Conservation (phyloP, 1,284 basidiomycete genomes). For the Fomitiporia mediterranea region DNA sequence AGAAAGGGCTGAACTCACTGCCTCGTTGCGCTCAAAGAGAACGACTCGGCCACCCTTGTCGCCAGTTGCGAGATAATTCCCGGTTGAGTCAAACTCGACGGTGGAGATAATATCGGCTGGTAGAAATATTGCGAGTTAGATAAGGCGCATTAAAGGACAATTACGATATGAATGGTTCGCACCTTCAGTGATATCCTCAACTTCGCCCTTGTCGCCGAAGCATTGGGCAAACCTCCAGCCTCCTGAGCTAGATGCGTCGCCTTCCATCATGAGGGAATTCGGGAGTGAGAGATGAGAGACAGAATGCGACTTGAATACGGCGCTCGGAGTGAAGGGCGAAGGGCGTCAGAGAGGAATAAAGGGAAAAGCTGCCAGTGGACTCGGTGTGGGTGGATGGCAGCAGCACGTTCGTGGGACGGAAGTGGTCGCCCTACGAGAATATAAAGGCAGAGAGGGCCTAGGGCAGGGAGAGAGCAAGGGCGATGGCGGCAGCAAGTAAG, state of each 20-base stretch:
- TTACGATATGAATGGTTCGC: conserved; percentile 22
- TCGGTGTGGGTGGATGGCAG: conserved; percentile 6
- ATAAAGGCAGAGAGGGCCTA: too few species aligned
- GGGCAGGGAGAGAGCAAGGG: neutral
- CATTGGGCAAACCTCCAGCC: conserved; percentile 99
- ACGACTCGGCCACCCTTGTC: conserved; percentile 99
- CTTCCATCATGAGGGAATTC: conserved; percentile 46
- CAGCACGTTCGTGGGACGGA: neutral
- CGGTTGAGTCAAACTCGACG: conserved; percentile 99
- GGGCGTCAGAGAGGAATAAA: conserved; percentile 14
- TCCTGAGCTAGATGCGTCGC: conserved; percentile 79
- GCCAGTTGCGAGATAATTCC: conserved; percentile 98
- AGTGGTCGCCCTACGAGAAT: too few species aligned
- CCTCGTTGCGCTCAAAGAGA: conserved; percentile 97
- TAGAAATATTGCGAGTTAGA: conserved; percentile 26
- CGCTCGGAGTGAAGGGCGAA: conserved; percentile 24
- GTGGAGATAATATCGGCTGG: conserved; percentile 98
- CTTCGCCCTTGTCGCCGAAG: conserved; percentile 98
- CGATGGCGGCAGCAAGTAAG: neutral
- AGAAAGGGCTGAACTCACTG: conserved; percentile 51
- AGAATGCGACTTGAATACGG: conserved; percentile 25
- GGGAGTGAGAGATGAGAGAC: conserved; percentile 20
- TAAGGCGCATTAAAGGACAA: conserved; percentile 22
- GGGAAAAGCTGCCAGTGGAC: conserved; percentile 3
- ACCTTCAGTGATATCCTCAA: conserved; percentile 99